Evolutionary conservation across 1,139 yeast species (phyloP).

Genomic region (Yamadazyma mexicana): DNA sequence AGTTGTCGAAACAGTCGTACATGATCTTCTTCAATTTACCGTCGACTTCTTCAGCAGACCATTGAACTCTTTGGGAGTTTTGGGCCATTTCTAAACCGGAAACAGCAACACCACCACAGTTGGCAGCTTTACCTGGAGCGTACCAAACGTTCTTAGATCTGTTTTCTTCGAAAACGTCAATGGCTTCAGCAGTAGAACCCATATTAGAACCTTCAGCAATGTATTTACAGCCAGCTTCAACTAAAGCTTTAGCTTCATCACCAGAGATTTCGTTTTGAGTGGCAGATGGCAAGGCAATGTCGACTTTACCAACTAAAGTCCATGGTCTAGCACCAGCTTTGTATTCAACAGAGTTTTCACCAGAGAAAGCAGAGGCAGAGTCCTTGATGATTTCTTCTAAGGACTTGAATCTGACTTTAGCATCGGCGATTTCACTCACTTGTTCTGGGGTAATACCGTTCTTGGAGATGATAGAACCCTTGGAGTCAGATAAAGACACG

Average conservation of each 20-base stretch:
- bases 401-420: conserved; percentile 80
- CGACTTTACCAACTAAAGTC: conserved; percentile 88
- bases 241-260: conserved; percentile 92
- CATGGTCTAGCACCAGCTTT: conserved; percentile 95
- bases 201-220: conserved; percentile 99
- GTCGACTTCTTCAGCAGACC: conserved; percentile 92
- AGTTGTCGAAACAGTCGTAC: conserved; percentile 90
- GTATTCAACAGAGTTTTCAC: conserved; percentile 61
- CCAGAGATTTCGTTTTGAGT: conserved; percentile 98
- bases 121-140: conserved; percentile 99
- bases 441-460: conserved; percentile 83
- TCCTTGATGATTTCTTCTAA: conserved; percentile 64
- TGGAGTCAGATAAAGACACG: conserved; percentile 90
- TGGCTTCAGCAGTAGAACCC: conserved; percentile 98
- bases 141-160: conserved; percentile 87
- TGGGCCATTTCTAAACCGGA: conserved; percentile 99
- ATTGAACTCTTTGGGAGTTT: conserved; percentile 89
- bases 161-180: conserved; percentile 87
- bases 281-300: conserved; percentile 96
- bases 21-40: conserved; percentile 83
- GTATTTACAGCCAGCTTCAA: conserved; percentile 87
- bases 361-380: conserved; percentile 59
- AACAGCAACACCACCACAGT: conserved; percentile 99
- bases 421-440: conserved; percentile 71
- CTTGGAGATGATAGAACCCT: conserved; percentile 79